Conservation (phyloP, 306 rosid genomes). For the Ziziphus jujuba region DNA sequence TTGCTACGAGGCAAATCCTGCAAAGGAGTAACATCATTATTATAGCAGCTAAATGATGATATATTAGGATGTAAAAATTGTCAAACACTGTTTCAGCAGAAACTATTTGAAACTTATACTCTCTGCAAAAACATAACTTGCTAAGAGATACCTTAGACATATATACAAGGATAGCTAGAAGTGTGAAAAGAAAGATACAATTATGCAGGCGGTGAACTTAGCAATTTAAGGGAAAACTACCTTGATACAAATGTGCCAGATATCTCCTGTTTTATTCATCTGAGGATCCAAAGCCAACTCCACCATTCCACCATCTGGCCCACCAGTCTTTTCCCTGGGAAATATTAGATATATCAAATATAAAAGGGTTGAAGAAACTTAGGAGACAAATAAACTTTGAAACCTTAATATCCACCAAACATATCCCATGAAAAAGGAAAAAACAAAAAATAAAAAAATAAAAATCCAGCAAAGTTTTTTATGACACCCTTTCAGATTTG, state of each 20-base stretch:
- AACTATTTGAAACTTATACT: neutral
- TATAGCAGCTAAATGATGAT: neutral
- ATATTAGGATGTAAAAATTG: neutral
- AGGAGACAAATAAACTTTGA: slow-evolving; percentile 5
- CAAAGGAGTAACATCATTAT: neutral
- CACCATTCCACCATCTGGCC: slow-evolving; percentile 55
- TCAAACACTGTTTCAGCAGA: neutral
- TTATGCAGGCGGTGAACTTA: slow-evolving; percentile 5
- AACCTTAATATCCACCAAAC: neutral
- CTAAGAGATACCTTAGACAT: neutral
- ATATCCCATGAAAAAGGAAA: no score
- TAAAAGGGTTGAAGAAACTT: slow-evolving; percentile 12
- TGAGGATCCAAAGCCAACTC: slow-evolving; percentile 74
- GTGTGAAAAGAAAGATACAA: slow-evolving; percentile 16
- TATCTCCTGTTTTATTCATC: slow-evolving; percentile 83
- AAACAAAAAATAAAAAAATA: no score
- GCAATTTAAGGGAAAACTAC: slow-evolving; percentile 41
- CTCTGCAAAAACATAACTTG: no score
- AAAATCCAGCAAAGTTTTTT: no score
- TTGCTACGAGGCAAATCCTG: slow-evolving; percentile 81
- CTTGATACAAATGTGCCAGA: slow-evolving; percentile 91
- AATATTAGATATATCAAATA: slow-evolving; percentile 21
- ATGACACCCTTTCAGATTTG: no score
- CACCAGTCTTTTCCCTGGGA: slow-evolving; percentile 37
- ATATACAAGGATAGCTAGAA: slow-evolving; percentile 4